phyloP scores from a whole-genome alignment of 2,329 filamentous ascomycete species.

The Penicillium oxalicum region DNA sequence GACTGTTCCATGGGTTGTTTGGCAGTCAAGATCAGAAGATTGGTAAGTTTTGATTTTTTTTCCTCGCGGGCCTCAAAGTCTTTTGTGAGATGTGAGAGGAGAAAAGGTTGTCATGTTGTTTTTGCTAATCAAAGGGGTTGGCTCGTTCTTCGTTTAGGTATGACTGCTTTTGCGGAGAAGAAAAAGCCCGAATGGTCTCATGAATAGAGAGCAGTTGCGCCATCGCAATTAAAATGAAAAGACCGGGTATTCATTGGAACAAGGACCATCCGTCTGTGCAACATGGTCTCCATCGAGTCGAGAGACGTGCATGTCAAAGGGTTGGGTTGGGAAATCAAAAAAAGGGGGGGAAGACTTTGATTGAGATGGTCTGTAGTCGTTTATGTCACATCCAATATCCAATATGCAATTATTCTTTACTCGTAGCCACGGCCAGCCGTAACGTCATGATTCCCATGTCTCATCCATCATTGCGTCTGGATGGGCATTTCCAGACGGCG shows the following conservation, averaged over 20 bases:
- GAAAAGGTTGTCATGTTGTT: conserved; percentile 75
- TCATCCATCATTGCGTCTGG: conserved; percentile 9
- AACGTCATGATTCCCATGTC: conserved; percentile 3
- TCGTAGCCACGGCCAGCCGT: conserved; percentile 6
- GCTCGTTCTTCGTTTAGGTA: conserved; percentile 37
- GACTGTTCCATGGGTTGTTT: conserved; percentile 88
- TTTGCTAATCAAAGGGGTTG: background rate
- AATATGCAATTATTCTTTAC: conserved; percentile 2
- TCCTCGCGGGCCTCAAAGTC: too few species aligned
- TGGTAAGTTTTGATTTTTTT: conserved; percentile 46
- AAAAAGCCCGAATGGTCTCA: conserved; percentile 86
- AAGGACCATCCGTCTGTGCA: too few species aligned
- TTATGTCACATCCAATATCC: background rate
- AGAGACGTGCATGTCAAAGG: too few species aligned
- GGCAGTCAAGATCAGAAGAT: conserved; percentile 96
- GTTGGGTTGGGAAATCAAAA: too few species aligned
- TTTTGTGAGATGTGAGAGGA: too few species aligned
- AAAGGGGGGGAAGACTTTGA: background rate
- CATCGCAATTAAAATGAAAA: too few species aligned
- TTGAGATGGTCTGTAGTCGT: background rate
- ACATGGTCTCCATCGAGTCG: too few species aligned
- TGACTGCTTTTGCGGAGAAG: conserved; percentile 95
- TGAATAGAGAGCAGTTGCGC: conserved; percentile 46
- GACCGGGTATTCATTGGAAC: too few species aligned
- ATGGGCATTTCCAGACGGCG: conserved; percentile 51